Percentiles rank a stretch among this genome's conserved stretches.
phyloP scores from a whole-genome alignment of 2,329 filamentous ascomycete genomes.

The Penicillium corylophilum region DNA sequence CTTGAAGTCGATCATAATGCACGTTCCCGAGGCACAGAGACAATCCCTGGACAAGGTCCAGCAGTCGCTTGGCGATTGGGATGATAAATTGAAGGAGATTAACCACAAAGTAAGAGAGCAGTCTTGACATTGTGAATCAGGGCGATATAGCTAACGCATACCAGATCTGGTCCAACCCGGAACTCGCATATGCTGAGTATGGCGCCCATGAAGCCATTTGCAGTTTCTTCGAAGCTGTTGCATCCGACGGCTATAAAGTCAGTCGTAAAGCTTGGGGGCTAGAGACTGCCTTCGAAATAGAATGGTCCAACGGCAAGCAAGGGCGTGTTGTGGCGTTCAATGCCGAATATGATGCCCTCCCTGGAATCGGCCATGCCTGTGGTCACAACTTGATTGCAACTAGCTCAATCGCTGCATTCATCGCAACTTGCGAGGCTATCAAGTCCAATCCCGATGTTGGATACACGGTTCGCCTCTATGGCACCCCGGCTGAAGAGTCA shows the following conservation, averaged over 20 bases:
- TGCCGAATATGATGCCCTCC: constrained; percentile 42
- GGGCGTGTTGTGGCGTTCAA: constrained; percentile 34
- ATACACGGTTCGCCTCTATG: constrained; percentile 34
- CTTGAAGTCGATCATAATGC: constrained; percentile 15
- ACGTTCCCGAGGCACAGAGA: constrained; percentile 22
- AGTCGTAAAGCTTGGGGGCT: constrained; percentile 49
- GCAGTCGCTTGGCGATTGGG: constrained; percentile 20
- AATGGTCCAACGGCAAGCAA: constrained; percentile 27
- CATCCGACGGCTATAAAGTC: constrained; percentile 43
- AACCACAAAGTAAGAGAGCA: constrained; percentile 22
- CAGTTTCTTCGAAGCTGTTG: constrained; percentile 33
- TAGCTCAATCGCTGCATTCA: constrained; percentile 36
- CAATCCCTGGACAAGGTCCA: constrained; percentile 27
- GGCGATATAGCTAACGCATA: not conserved
- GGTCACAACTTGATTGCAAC: constrained; percentile 36
- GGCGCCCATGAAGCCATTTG: constrained; percentile 53
- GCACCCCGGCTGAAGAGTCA: constrained; percentile 37
- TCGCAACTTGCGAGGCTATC: constrained; percentile 33
- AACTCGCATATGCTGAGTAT: constrained; percentile 52
- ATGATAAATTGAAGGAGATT: constrained; percentile 20
- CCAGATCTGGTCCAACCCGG: constrained; percentile 48
- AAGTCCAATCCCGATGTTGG: constrained; percentile 15
- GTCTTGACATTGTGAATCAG: not conserved
- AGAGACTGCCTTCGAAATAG: constrained; percentile 51
- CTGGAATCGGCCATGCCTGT: constrained; percentile 38